phyloP scores from a whole-genome alignment of 306 rosid species.

The Vachellia pachyceras region DNA sequence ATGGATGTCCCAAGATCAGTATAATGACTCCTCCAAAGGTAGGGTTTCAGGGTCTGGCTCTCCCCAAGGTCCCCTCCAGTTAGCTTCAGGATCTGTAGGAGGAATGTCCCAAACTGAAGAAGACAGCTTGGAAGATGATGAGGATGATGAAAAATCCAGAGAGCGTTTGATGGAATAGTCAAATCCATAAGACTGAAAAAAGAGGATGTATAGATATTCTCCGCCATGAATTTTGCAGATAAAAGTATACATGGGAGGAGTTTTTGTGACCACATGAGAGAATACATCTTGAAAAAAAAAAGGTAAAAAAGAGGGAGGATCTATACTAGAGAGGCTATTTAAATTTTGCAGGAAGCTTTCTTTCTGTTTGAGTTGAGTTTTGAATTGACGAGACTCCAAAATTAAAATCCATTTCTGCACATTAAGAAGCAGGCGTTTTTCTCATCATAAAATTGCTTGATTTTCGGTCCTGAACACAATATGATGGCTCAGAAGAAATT shows the following conservation, averaged over 20 bases:
- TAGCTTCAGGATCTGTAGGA: constrained; percentile 60
- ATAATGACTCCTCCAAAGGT: constrained; percentile 76
- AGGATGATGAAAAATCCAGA: constrained; percentile 84
- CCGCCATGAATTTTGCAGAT: constrained; percentile 89
- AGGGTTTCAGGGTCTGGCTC: constrained; percentile 84
- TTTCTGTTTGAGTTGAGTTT: constrained; percentile 61
- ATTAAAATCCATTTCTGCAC: constrained; percentile 43
- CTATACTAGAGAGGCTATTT: constrained; percentile 49
- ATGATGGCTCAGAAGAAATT: constrained; percentile 30
- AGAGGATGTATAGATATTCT: constrained; percentile 72
- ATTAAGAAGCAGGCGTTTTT: constrained; percentile 33
- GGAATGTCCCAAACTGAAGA: constrained; percentile 66
- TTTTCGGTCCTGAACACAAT: constrained; percentile 30
- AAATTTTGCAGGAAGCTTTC: constrained; percentile 72
- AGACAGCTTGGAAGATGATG: constrained; percentile 77
- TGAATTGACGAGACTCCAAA: constrained; percentile 42
- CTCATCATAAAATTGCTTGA: constrained; percentile 39
- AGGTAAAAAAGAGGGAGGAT: constrained; percentile 42
- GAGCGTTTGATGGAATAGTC: constrained; percentile 77
- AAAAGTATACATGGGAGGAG: constrained; percentile 67
- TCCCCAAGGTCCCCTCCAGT: constrained; percentile 93
- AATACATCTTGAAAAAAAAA: constrained; percentile 42
- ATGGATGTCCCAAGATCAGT: constrained; percentile 80
- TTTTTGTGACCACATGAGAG: constrained; percentile 52
- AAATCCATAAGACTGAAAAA: constrained; percentile 53